Evolutionary conservation across 306 rosid genomes (phyloP), one percentile per base, ranked within the genome.

Genomic region (Prunus padus): DNA sequence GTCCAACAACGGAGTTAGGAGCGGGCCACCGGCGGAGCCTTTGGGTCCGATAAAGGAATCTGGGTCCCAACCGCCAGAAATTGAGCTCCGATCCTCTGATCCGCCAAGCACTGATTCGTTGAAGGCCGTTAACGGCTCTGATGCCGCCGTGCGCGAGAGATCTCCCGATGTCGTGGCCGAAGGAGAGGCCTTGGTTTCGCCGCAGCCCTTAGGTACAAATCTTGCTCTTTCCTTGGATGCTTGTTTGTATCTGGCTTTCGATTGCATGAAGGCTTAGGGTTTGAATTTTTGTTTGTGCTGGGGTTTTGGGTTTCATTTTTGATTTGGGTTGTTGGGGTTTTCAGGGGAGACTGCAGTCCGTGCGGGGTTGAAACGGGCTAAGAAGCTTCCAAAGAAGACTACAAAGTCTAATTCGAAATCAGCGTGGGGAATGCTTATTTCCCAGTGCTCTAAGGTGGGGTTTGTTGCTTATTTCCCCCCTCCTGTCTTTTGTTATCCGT

Each of bases 391-490:
- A 3, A 19, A 66, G 4, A 94, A 76, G 80, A 51, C 77, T 71
- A 59, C 90, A 1, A 86, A 85, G 65, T 68, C 79, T 1, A 71
- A 55, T 72, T 82, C 84, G 47, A 88, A 88, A 77, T 68, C 65
- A 65, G 86, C 89, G 4, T 95, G 99, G 99, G 99, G 93, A 64
- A 92, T 83, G 79, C 97, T 95, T 69, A 84, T 95, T 74, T 95
- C 99, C 67, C 99, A 95, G 90, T 89, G 64, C 79, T 85, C 97
- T 51, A 89, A 90, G 99, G 99, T 95, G 80, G 65, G 64, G 30
- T 80, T 87, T 78, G 51, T 65, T 28, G 37, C 65, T 40, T 22
- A 62, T 60, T 51, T 64, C 64, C 22, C 30, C 31, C 20, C 64
- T 64, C 31, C 31, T 30, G 67, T 11, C 67, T 28, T 62, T 62